Evolutionary conservation across 2,329 filamentous ascomycete species (phyloP), one percentile per base, ranked within the genome.

Genomic region (Pseudofabraea citricarpa): DNA sequence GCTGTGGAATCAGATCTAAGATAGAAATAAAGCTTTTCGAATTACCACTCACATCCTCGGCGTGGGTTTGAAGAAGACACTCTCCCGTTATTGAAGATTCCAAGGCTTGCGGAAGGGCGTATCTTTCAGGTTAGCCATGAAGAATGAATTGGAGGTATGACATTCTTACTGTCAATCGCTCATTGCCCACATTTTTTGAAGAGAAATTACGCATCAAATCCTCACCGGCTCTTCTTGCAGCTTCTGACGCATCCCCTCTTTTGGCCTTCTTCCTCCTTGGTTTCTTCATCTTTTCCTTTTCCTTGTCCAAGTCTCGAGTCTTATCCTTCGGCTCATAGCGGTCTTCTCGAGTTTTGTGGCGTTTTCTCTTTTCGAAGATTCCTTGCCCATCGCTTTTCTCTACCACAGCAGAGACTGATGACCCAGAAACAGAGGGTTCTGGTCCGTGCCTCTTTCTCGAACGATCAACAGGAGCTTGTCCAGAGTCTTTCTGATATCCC

Each of bases 201-300:
- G 64, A 64, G 48, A 84, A 85, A 16, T 73, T 73, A 6, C 68
- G 60, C 60, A 81, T 73, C 6, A 82, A 64, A 31, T 74, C 70
- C 41, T 67, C 68, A 12, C 56, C 51, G 9, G 49, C 48, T 44
- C 49, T 56, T 32, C 48, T 59, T 21, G 45, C 47, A 19, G 47
- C 41, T 42, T 50, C 58, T 23, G 38, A 43, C 6, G 36, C 43
- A 19, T 54, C 50, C 7, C 46, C 43, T 27, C 19, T 39, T 13
- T 45, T 52, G 19, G 36, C 23, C 35, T 26, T 32, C 24, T 32
- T 47, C 35, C 27, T 32, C 24, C 31, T 47, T 10, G 9, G 22
- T 27, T 40, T 46, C 26, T 41, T 54, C n/a, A 60, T 58, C 24
- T 59, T 55, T 20, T 47, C 56, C 19, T 50, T 40, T 23, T 49